Percentiles rank a stretch among this genome's conserved stretches.
Evolutionary conservation across 108 stramenopile species (phyloP).

Genomic region (Chaetoceros tenuissimus): DNA sequence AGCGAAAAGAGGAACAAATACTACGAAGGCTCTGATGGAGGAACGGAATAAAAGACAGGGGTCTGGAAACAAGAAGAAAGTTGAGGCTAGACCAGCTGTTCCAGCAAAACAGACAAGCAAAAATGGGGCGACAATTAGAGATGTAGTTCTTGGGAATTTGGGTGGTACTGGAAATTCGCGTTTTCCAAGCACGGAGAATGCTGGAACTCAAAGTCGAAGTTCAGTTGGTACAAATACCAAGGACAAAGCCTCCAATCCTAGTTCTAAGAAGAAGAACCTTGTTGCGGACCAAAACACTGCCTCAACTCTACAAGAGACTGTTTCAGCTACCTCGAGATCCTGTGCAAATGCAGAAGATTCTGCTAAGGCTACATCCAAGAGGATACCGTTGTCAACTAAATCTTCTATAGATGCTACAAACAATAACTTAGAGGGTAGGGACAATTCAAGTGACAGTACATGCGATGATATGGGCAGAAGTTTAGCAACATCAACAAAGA

Average conservation of each 20-base stretch:
- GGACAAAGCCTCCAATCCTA: slow-evolving; percentile 1
- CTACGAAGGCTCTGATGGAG: not conserved
- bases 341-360: slow-evolving; percentile 4
- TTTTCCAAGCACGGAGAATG: not conserved
- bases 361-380: not conserved
- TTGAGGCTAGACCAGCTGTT: not conserved
- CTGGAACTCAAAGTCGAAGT: not conserved
- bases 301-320: slow-evolving; percentile 46
- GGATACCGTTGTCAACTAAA: slow-evolving; percentile 7
- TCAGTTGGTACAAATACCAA: not conserved
- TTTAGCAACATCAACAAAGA: slow-evolving; percentile 2
- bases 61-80: not conserved
- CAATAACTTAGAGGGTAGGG: not conserved
- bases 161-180: not conserved
- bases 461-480: slow-evolving; percentile 13
- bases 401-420: slow-evolving; percentile 19
- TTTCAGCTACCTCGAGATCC: slow-evolving; percentile 17
- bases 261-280: not conserved
- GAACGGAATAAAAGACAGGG: slow-evolving; percentile 2
- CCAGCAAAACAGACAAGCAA: not conserved
- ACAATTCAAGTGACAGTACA: slow-evolving; percentile 9
- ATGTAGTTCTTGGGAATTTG: slow-evolving; percentile 13
- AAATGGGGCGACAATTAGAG: slow-evolving; percentile 8
- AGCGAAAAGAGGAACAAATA: slow-evolving; percentile 3
- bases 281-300: slow-evolving; percentile 46